A percentile compares a stretch with the other conserved stretches of the same genome.
phyloP scores from a whole-genome alignment of 345 rosid species.

The Populus pruinosa region DNA sequence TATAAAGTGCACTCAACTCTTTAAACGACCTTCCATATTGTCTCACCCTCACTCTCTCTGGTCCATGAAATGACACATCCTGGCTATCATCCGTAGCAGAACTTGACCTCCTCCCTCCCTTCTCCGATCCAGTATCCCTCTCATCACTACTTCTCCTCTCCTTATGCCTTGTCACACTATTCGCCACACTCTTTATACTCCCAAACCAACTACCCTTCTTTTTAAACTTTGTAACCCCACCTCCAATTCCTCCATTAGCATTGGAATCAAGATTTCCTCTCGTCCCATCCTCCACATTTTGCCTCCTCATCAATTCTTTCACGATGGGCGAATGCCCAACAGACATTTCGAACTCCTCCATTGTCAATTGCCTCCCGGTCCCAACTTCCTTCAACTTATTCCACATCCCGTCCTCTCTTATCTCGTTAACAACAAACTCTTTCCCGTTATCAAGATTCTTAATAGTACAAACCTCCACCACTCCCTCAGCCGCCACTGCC shows the following conservation, averaged over 20 bases:
- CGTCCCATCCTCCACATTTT: constrained; percentile 70
- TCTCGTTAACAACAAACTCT: constrained; percentile 83
- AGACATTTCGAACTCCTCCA: constrained; percentile 87
- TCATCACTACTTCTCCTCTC: constrained; percentile 94
- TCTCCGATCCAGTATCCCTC: constrained; percentile 80
- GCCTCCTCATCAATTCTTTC: constrained; percentile 93
- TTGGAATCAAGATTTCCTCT: constrained; percentile 41
- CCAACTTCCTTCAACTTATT: constrained; percentile 83
- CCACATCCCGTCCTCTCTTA: constrained; percentile 75
- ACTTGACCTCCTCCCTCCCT: constrained; percentile 88
- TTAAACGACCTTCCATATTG: constrained; percentile 82
- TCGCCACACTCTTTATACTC: constrained; percentile 72
- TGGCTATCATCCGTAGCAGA: constrained; percentile 96
- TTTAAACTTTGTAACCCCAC: constrained; percentile 48
- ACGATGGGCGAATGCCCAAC: constrained; percentile 95
- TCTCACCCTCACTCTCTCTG: constrained; percentile 76
- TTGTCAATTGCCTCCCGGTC: constrained; percentile 80
- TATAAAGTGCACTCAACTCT: constrained; percentile 75
- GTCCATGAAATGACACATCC: constrained; percentile 79
- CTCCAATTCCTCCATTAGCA: constrained; percentile 32
- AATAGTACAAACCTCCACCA: constrained; percentile 52
- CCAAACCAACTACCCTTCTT: constrained; percentile 80
- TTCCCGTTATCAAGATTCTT: constrained; percentile 87
- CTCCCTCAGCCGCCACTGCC: neutral
- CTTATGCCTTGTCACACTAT: constrained; percentile 51